These are phyloP conservation scores for Aotearoamyces nothofagi DNA, from an alignment of 2,329 filamentous ascomycete species.

Conservation along the genomic window DNA sequence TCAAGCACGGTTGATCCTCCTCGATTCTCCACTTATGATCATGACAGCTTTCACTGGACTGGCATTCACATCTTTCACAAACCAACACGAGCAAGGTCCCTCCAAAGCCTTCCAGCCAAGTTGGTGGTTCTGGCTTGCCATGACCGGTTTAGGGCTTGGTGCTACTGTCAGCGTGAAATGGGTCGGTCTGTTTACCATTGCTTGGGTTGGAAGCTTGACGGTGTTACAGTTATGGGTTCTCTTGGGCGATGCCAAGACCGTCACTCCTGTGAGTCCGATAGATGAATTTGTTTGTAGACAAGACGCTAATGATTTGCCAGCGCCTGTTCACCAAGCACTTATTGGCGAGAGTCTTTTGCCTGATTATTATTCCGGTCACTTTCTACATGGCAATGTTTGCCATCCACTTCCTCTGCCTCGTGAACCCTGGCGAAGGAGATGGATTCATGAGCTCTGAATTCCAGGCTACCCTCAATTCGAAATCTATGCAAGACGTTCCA, in stretches of 20 bases:
- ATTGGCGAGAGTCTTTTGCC: conserved; percentile 75
- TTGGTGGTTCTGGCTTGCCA: conserved; percentile 97
- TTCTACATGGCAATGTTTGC: conserved; percentile 98
- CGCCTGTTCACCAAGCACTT: conserved; percentile 89
- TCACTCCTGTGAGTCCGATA: conserved; percentile 47
- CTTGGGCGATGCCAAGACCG: conserved; percentile 74
- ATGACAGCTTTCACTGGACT: conserved; percentile 87
- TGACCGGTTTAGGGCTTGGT: conserved; percentile 76
- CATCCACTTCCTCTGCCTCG: conserved; percentile 86
- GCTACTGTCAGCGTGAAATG: conserved; percentile 94
- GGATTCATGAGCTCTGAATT: conserved; percentile 99
- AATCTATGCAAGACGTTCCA: conserved; percentile 88
- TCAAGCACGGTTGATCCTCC: conserved; percentile 85
- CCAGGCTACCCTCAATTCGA: conserved; percentile 91
- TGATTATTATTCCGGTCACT: conserved; percentile 73
- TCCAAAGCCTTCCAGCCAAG: conserved; percentile 71
- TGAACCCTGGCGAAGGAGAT: conserved; percentile 92
- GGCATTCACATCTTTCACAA: conserved; percentile 83
- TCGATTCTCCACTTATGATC: conserved; percentile 88
- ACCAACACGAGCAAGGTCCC: conserved; percentile 90
- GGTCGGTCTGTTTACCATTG: conserved; percentile 97
- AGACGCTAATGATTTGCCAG: conserved; percentile 18
- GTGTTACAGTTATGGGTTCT: conserved; percentile 88
- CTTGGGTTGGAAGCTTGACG: conserved; percentile 89
- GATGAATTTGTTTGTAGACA: conserved; percentile 16